Conservation (phyloP, 371 early-diverging fungal genomes). For the Rhizopus microsporus region DNA sequence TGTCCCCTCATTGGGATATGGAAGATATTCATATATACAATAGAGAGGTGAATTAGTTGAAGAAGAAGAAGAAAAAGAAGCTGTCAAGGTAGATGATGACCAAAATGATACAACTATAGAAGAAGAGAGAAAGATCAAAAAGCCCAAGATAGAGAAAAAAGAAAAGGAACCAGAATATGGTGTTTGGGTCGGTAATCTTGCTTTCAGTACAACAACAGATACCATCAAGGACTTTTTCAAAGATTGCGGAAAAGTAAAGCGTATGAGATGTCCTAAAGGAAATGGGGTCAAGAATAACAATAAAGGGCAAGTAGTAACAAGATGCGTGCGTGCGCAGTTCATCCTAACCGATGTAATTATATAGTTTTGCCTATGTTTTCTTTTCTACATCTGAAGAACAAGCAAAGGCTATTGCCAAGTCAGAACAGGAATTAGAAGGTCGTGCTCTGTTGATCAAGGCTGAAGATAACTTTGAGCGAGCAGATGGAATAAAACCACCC, state of each 20-base stretch:
- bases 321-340: too few relatives aligned
- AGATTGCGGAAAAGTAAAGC: conserved; percentile 63
- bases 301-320: conserved; percentile 42
- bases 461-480: conserved; percentile 62
- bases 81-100: conserved; percentile 13
- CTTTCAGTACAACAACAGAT: conserved; percentile 59
- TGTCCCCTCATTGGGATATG: not conserved
- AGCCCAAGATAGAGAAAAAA: conserved; percentile 37
- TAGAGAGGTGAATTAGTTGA: conserved; percentile 45
- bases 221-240: conserved; percentile 60
- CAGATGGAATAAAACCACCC: conserved; percentile 31
- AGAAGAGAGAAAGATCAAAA: conserved; percentile 33
- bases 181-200: conserved; percentile 79
- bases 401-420: conserved; percentile 56
- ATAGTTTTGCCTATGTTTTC: conserved; percentile 73
- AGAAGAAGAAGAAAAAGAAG: conserved; percentile 33
- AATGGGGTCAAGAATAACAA: conserved; percentile 43
- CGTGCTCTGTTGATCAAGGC: conserved; percentile 72
- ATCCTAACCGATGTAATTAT: not conserved
- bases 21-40: not conserved
- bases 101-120: conserved; percentile 1
- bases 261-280: conserved; percentile 66
- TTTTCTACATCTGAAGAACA: conserved; percentile 60
- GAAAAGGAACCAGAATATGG: conserved; percentile 52
- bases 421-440: conserved; percentile 61